Base-by-base conservation (phyloP, 805 yeast genomes). In the Candida silvicultrix region DNA sequence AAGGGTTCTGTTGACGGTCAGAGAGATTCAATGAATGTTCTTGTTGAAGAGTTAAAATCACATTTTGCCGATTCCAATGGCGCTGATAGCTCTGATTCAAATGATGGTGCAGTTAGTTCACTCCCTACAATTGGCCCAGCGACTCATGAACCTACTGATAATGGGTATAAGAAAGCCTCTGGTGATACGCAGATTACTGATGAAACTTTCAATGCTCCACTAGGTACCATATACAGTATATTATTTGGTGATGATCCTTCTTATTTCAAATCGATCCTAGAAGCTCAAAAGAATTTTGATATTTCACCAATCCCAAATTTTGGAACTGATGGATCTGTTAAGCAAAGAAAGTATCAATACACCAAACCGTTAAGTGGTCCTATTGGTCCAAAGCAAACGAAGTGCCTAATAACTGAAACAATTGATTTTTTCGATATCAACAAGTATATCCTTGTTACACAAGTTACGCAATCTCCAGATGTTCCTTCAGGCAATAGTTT, bases 341-440 rank as follows among this genome's bases (percentile, higher is more conserved):
- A 64, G 49, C 58, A 63, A 41, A 69, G 95, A 49, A 60, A 66
- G 4, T 90, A 77, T 60, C 71, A 75, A 5, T 94, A 90, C 62
- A 74, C 77, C 40, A 87, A 87, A 63, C 89, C 88, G 2, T 69
- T 94, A 47, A 78, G 78, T 43, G 88, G 78, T 35, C 78, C 96
- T 0, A 80, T 94, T 42, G 99, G 99, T 0, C 99, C 99, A 9
- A 89, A 88, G 57, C 87, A 90, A 32, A 89, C 99, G 3, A 79
- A 74, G 49, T 87, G 95, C 58, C 52, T 65, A 14, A 78, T 78
- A 22, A 66, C 66, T 4, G 97, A 89, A 55, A 68, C 73, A 0
- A 70, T 86, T 21, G 77, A 80, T 43, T 66, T 71, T 43, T 69
- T 74, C 58, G 84, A 86, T 56, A 70, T 74, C 49, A 69, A 78